A percentile compares a stretch with the other conserved stretches of the same genome.
phyloP scores from a whole-genome alignment of 176 grass and related monocot genomes.

The Saccharum spontaneum region DNA sequence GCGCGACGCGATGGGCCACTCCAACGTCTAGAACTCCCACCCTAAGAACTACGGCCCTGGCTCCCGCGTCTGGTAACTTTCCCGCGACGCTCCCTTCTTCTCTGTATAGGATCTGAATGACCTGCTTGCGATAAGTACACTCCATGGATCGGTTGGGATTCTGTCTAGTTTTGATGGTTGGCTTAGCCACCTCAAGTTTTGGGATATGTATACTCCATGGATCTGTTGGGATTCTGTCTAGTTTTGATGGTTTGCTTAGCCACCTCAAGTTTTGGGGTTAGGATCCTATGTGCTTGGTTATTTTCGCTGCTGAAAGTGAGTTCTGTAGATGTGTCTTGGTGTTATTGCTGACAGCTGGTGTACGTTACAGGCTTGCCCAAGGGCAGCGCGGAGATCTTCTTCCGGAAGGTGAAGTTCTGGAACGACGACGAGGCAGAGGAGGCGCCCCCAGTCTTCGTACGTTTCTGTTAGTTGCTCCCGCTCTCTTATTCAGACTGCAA shows the following conservation, averaged over 20 bases:
- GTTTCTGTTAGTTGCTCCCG: too few species aligned
- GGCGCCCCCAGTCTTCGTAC: too few species aligned
- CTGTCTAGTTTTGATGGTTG: background rate
- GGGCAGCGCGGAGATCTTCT: too few species aligned
- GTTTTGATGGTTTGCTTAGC: background rate
- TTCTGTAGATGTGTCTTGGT: background rate
- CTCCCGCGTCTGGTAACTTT: conserved; percentile 57
- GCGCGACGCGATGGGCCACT: conserved; percentile 47
- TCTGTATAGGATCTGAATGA: background rate
- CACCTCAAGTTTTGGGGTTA: background rate
- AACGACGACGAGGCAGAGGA: too few species aligned
- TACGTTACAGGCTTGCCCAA: background rate
- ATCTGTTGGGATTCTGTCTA: background rate
- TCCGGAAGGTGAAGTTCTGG: too few species aligned
- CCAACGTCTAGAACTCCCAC: conserved; percentile 71
- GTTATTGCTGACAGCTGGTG: background rate
- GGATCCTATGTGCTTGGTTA: background rate
- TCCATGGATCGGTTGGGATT: background rate
- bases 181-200: background rate
- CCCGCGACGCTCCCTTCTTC: background rate
- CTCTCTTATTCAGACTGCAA: too few species aligned
- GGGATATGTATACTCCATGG: too few species aligned
- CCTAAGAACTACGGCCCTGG: conserved; percentile 77
- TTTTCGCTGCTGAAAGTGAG: background rate
- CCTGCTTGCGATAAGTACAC: background rate